A percentile compares a stretch with the other conserved stretches of the same genome.
These are phyloP conservation scores for Sutorius eximius DNA, from an alignment of 1,284 basidiomycete species.

Conservation along the genomic window DNA sequence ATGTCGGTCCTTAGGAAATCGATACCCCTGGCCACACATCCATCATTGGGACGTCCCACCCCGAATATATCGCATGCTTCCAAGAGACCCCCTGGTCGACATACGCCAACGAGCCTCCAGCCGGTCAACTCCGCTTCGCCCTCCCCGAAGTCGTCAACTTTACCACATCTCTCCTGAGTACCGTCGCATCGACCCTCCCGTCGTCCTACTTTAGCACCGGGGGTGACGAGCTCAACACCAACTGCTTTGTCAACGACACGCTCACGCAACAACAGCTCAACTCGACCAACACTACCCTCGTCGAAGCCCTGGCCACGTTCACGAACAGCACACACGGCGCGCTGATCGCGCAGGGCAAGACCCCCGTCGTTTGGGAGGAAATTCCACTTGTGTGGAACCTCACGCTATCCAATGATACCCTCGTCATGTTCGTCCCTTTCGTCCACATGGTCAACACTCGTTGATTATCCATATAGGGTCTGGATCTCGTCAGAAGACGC, in stretches of 20 bases:
- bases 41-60: slow-evolving; percentile 55
- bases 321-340: slow-evolving; percentile 50
- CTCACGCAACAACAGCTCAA: slow-evolving; percentile 46
- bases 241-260: slow-evolving; percentile 55
- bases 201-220: slow-evolving; percentile 62
- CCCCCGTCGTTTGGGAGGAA: slow-evolving; percentile 70
- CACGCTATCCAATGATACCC: slow-evolving; percentile 61
- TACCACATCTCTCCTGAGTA: slow-evolving; percentile 45
- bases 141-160: slow-evolving; percentile 47
- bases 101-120: slow-evolving; percentile 64
- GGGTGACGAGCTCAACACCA: slow-evolving; percentile 68
- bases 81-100: slow-evolving; percentile 52
- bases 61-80: slow-evolving; percentile 67
- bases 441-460: background rate
- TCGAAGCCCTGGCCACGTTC: slow-evolving; percentile 55
- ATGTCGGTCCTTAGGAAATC: slow-evolving; percentile 50
- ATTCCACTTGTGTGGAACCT: slow-evolving; percentile 70
- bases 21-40: slow-evolving; percentile 77
- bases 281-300: slow-evolving; percentile 44
- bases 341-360: slow-evolving; percentile 50
- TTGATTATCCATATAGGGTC: slow-evolving; percentile 42
- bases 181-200: slow-evolving; percentile 43
- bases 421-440: slow-evolving; percentile 29
- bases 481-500: slow-evolving; percentile 73
- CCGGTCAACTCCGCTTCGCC: slow-evolving; percentile 66